A percentile compares a stretch with the other conserved stretches of the same genome.
Evolutionary conservation across 345 rosid species (phyloP).

Genomic region (Eucalyptus victrix): DNA sequence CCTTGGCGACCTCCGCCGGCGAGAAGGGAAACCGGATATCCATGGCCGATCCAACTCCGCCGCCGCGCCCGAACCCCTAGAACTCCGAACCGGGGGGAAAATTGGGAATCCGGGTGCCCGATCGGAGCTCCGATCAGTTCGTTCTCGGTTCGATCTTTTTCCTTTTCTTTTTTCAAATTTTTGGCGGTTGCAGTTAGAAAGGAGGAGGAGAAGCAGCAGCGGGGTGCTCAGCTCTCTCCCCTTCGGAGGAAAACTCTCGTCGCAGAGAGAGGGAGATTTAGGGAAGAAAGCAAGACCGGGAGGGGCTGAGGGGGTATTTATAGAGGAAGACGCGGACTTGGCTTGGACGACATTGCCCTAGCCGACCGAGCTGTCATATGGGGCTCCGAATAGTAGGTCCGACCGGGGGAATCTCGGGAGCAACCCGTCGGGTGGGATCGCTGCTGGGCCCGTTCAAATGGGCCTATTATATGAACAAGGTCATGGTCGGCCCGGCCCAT

Average conservation of each 20-base stretch:
- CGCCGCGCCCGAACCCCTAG: not conserved
- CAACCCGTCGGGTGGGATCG: not conserved
- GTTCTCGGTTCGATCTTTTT: not conserved
- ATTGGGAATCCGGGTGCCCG: not conserved
- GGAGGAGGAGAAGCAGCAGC: no score
- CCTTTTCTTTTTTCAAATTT: not conserved
- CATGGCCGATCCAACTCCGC: not conserved
- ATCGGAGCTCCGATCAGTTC: not conserved
- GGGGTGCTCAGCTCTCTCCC: not conserved
- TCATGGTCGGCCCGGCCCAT: not conserved
- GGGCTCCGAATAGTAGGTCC: not conserved
- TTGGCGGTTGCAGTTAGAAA: not conserved
- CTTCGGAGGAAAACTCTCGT: not conserved
- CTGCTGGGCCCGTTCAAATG: not conserved
- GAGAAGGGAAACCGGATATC: constrained; percentile 76
- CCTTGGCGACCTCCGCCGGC: constrained; percentile 93
- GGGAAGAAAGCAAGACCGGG: fast-evolving
- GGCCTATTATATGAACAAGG: not conserved
- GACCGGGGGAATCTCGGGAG: not conserved
- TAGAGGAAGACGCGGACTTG: not conserved
- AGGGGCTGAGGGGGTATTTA: not conserved
- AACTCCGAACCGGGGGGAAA: not conserved
- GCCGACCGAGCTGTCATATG: not conserved
- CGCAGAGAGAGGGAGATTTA: not conserved
- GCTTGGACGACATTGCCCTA: not conserved